Conservation (phyloP, 495 filamentous ascomycete genomes). For the Hyaloscypha finlandica region DNA sequence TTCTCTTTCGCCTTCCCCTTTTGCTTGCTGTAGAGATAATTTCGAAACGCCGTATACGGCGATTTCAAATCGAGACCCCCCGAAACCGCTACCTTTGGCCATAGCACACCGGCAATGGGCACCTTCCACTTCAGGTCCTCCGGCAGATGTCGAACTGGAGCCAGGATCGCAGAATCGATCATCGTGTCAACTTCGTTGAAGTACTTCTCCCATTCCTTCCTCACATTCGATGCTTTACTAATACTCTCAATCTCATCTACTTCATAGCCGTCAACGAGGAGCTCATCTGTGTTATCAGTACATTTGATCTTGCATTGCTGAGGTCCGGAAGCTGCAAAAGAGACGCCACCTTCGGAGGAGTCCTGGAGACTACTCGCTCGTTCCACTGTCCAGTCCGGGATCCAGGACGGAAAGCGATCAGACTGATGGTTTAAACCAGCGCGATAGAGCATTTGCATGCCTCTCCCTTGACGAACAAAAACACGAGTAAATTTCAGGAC, state of each 20-base stretch:
- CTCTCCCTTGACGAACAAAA: conserved; percentile 9
- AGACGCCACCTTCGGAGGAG: not conserved
- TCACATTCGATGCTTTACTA: not conserved
- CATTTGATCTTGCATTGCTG: not conserved
- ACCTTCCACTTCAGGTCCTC: conserved; percentile 7
- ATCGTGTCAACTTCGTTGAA: not conserved
- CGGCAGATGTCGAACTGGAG: not conserved
- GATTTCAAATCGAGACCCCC: not conserved
- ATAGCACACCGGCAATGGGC: not conserved
- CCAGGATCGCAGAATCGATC: not conserved
- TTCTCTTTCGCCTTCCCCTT: not conserved
- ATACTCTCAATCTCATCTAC: conserved; percentile 3
- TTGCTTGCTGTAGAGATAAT: not conserved
- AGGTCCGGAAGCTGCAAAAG: not conserved
- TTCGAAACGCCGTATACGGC: not conserved
- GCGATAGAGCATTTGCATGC: conserved; percentile 14
- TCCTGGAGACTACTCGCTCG: not conserved
- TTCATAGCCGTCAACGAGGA: not conserved
- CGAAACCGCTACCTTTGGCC: not conserved
- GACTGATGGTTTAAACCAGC: conserved; percentile 6
- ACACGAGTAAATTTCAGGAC: conserved; percentile 7
- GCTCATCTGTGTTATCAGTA: not conserved
- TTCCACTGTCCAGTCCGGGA: conserved; percentile 16
- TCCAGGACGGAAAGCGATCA: conserved; percentile 20
- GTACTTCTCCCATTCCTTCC: not conserved